Conservation (phyloP, 2,329 filamentous ascomycete species). For the Thermochaetoides dissita region DNA sequence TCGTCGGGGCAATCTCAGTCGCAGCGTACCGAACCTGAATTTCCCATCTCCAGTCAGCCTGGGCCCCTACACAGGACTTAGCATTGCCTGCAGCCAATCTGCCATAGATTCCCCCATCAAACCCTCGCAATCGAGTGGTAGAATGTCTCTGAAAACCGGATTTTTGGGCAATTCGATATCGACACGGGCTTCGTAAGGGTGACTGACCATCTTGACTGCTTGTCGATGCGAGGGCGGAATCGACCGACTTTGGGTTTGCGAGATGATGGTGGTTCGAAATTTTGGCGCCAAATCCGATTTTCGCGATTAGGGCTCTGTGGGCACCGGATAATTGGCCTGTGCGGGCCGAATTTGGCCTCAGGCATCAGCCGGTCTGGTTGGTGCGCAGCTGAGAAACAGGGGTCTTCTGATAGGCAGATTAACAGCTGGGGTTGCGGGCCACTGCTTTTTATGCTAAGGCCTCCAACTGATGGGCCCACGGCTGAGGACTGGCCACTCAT, state of each 20-base stretch:
- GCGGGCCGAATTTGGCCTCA: conserved; percentile 10
- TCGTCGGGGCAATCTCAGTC: conserved; percentile 71
- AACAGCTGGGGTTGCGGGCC: not conserved
- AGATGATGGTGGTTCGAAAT: conserved; percentile 24
- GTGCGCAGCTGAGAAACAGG: not conserved
- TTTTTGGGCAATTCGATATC: conserved; percentile 1
- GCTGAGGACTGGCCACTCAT: conserved; percentile 5
- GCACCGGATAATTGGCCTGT: conserved; percentile 14
- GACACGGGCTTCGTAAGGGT: conserved; percentile 8
- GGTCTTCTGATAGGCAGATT: not conserved
- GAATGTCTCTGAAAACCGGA: conserved; percentile 5
- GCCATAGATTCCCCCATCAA: not conserved
- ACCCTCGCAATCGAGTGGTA: conserved; percentile 2
- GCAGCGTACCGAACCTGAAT: conserved; percentile 87
- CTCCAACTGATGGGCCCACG: too few relatives aligned
- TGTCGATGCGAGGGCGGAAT: conserved; percentile 36
- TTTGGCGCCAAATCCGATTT: conserved; percentile 18
- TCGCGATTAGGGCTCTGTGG: conserved; percentile 20
- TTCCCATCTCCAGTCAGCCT: conserved; percentile 12
- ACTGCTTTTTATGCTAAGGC: too few relatives aligned
- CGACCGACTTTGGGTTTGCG: conserved; percentile 36
- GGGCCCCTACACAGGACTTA: too few relatives aligned
- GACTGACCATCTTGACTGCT: conserved; percentile 42
- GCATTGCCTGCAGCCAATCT: too few relatives aligned
- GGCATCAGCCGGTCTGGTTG: conserved; percentile 3